Evolutionary conservation across 257 asterid species (phyloP), one percentile per base, ranked within the genome.

Genomic region (Lycium ferocissimum): DNA sequence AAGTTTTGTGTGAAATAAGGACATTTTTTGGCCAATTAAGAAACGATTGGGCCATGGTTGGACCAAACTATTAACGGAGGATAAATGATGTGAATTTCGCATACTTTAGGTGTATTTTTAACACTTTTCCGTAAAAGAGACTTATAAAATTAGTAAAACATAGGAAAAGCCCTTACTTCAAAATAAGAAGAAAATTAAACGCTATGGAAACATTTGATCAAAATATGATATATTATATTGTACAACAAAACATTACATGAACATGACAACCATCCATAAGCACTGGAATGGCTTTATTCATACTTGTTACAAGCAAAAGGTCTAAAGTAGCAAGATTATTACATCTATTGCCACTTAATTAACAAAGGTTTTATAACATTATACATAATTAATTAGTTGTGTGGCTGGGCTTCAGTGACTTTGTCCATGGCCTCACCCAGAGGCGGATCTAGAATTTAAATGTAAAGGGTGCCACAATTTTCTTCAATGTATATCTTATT

Each of bases 221-320:
- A 18, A 54, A 40, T 5, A 40, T 40, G 45, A 54, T 13, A 56
- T 56, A 56, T 56, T 56, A 17, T 56, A 56, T 56, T 56, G 17
- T 56, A 54, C 59, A 54, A 56, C 61, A 56, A 56, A 56, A 56
- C 7, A 56, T 56, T 56, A 56, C 61, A 56, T 56, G n/a, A 56
- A 6, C 33, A 26, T 26, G 33, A 26, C 61, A 14, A 56, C 61
- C n/a, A 56, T 56, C n/a, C 61, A 14, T 56, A 56, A 3, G 17
- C 3, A 56, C 17, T 17, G 61, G 61, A 56, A 56, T 56, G 61
- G 61, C 61, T 9, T 71, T 71, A 71, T 71, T 71, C 79, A 71
- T 9, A 43, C 79, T 56, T 14, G n/a, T 12, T 56, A 56, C 61
- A 43, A 38, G 33, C 54, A 70, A 26, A 65, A 45, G 54, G 53